phyloP scores from a whole-genome alignment of 2,329 filamentous ascomycete species.

The Exophiala spinifera region DNA sequence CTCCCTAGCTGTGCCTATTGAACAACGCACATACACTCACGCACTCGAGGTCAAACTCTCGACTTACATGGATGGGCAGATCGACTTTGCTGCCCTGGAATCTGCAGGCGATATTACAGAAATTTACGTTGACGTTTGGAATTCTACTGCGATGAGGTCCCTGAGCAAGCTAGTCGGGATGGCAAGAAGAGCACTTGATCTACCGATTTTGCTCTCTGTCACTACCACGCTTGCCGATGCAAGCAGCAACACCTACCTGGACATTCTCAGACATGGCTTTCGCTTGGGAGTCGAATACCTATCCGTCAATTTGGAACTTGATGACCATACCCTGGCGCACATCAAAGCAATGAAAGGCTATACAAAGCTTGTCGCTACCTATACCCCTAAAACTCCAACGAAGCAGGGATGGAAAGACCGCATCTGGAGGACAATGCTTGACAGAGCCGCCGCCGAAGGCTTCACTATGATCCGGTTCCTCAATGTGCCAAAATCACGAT shows the following conservation, averaged over 20 bases:
- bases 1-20: constrained; percentile 58
- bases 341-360: constrained; percentile 33
- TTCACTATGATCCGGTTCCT: constrained; percentile 42
- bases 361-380: constrained; percentile 43
- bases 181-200: constrained; percentile 54
- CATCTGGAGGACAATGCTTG: constrained; percentile 21
- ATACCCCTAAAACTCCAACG: constrained; percentile 13
- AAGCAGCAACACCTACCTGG: constrained; percentile 31
- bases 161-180: constrained; percentile 57
- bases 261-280: constrained; percentile 40
- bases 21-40: constrained; percentile 51
- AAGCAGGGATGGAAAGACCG: constrained; percentile 17
- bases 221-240: constrained; percentile 5
- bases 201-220: constrained; percentile 45
- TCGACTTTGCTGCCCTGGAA: constrained; percentile 53
- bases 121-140: constrained; percentile 59
- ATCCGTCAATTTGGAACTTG: constrained; percentile 37
- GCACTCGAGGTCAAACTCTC: constrained; percentile 40
- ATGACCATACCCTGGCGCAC: constrained; percentile 32
- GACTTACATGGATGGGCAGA: constrained; percentile 33
- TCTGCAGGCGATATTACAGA: constrained; percentile 60
- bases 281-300: constrained; percentile 43
- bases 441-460: constrained; percentile 37
- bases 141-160: constrained; percentile 47
- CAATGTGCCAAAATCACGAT: constrained; percentile 34